Base-by-base conservation (phyloP, 768 basidiomycete species). In the Leccinum longicurvipes region DNA sequence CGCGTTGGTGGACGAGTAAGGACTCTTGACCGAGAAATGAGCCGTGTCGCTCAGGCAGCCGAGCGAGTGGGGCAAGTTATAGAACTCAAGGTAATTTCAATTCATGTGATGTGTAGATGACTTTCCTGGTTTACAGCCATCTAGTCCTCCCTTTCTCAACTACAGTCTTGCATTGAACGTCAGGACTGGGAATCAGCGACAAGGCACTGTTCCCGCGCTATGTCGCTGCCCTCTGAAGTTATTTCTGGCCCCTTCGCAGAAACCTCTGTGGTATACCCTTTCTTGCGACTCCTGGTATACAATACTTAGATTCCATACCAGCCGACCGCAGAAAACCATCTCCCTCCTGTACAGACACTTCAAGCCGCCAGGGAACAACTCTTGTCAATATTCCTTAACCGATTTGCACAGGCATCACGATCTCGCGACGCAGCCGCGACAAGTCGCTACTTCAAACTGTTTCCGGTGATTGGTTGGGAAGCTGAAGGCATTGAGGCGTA, bases 101-200 rank as follows among this genome's bases (percentile, higher is more conserved):
- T 53, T 66, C 28, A 36, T 44, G 31, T 7, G 2, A 42, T 51
- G 10, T 19, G 10, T 70, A 73, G 54, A 64, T 73, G 48, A 71
- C 10, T 46, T 36, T 23, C 32, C n/a, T 59, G 29, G 25, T 47
- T 64, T 17, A 65, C 56, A 15, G 28, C 73, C 70, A 32, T 54
- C 72, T 75, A 93, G 81, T 82, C 82, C 0, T 87, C 96, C 1
- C 72, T 89, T 42, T 69, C 76, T 4, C 79, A 77, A 21, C 70
- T 87, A 14, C 77, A 82, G 46, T 63, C 75, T 10, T 74, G 83
- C 14, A 94, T 98, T 28, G 86, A 89, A 28, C 77, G 75, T 45
- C 83, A 90, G 61, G 97, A 98, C 65, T 99, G 97, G 97, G 97
- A 99, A 69, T 83, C 90, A 3, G 97, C 97, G 4, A 86, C 94